Evolutionary conservation across 2,329 filamentous ascomycete species (phyloP).

Genomic region (Cladosporium cucumerinum): DNA sequence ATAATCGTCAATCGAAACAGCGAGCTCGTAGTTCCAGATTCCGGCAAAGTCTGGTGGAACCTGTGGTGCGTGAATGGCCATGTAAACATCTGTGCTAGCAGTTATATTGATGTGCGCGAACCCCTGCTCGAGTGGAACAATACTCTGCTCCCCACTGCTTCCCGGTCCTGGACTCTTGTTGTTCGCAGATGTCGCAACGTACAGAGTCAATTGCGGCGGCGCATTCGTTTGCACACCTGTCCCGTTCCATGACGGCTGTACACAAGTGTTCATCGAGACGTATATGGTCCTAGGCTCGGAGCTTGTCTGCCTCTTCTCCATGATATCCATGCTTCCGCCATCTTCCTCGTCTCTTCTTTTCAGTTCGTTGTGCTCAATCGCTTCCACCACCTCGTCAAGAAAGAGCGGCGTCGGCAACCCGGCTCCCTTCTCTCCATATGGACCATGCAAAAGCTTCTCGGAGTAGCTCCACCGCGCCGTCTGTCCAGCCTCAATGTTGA

Average conservation of each 20-base stretch:
- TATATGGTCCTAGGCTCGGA: constrained; percentile 56
- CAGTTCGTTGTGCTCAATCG: constrained; percentile 23
- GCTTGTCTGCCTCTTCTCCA: constrained; percentile 24
- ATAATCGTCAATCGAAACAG: constrained; percentile 72
- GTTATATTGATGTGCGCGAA: constrained; percentile 61
- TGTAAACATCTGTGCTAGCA: constrained; percentile 65
- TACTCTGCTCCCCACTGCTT: constrained; percentile 45
- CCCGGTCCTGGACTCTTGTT: constrained; percentile 66
- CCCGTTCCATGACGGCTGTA: constrained; percentile 62
- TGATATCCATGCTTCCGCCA: neutral
- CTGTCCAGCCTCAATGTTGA: constrained; percentile 61
- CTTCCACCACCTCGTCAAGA: constrained; percentile 14
- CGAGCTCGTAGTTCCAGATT: constrained; percentile 75
- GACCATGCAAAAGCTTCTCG: constrained; percentile 51
- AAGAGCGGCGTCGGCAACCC: constrained; percentile 30
- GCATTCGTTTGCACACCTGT: constrained; percentile 42
- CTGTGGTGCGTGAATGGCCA: constrained; percentile 70
- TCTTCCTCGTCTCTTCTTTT: constrained; percentile 24
- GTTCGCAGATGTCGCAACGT: constrained; percentile 52
- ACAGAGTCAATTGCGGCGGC: constrained; percentile 70
- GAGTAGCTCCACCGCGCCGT: constrained; percentile 64
- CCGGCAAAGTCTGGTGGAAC: constrained; percentile 59
- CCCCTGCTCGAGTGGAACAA: constrained; percentile 60
- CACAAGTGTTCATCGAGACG: constrained; percentile 82
- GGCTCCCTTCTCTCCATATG: constrained; percentile 30